Conservation (phyloP, 768 basidiomycete species). For the Tephrocybe sp. region DNA sequence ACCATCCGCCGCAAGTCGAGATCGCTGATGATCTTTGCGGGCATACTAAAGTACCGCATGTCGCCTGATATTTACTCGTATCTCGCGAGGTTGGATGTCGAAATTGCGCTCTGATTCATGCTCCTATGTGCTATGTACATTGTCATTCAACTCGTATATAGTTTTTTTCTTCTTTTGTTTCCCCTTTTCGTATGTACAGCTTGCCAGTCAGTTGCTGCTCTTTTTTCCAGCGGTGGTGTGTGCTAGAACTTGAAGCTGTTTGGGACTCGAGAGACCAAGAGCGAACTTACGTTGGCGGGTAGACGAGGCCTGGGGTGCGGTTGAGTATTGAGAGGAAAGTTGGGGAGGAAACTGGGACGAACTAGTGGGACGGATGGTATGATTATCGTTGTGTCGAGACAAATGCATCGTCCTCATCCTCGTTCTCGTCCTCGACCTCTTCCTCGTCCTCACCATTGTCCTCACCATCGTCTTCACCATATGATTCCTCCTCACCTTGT, state of each 20-base stretch:
- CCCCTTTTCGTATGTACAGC: no score
- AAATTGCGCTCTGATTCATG: slow-evolving; percentile 64
- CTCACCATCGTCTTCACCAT: slow-evolving; percentile 12
- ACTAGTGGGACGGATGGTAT: neutral
- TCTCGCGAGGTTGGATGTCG: slow-evolving; percentile 81
- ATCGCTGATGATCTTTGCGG: slow-evolving; percentile 86
- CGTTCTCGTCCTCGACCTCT: slow-evolving; percentile 28
- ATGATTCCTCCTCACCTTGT: slow-evolving; percentile 15
- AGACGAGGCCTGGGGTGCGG: no score
- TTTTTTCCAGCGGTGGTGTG: no score
- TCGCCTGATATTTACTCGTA: slow-evolving; percentile 89
- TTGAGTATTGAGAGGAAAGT: no score
- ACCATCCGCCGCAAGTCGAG: slow-evolving; percentile 78
- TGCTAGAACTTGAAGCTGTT: no score
- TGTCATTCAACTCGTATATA: no score
- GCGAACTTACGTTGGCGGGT: no score
- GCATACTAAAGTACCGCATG: slow-evolving; percentile 86
- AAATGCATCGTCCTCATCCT: slow-evolving; percentile 28
- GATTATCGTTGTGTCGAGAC: slow-evolving; percentile 40
- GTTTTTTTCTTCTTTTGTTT: no score
- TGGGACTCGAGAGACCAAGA: no score
- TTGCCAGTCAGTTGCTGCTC: no score
- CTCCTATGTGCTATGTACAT: no score
- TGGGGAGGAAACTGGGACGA: no score
- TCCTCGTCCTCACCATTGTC: slow-evolving; percentile 22